A percentile compares a stretch with the other conserved stretches of the same genome.
Evolutionary conservation across 495 filamentous ascomycete species (phyloP).

Genomic region (Lasiosphaeriaceae sp.): DNA sequence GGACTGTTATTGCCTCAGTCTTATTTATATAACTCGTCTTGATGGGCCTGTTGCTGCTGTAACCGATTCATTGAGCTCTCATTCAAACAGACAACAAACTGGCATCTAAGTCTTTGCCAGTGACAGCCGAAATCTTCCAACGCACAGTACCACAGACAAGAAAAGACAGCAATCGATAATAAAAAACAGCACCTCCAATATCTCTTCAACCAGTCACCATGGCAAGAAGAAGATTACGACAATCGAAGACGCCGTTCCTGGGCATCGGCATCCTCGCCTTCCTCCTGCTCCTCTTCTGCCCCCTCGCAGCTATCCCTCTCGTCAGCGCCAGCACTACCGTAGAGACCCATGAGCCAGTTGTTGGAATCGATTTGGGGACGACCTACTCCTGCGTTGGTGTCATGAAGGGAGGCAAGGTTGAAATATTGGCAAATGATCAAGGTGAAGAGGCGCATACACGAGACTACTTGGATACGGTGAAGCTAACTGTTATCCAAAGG

Average conservation of each 20-base stretch:
- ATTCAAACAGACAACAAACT: neutral
- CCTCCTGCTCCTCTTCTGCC: conserved; percentile 73
- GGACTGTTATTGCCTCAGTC: neutral
- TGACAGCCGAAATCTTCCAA: neutral
- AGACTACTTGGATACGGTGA: neutral
- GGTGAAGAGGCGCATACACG: conserved; percentile 4
- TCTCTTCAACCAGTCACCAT: neutral
- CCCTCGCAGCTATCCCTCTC: conserved; percentile 59
- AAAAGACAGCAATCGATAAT: neutral
- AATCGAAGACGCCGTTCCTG: conserved; percentile 14
- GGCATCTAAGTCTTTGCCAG: too few relatives aligned
- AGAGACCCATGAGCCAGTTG: conserved; percentile 65
- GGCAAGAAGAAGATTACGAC: neutral
- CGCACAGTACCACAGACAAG: neutral
- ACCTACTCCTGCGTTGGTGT: conserved; percentile 97
- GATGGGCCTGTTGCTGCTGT: neutral
- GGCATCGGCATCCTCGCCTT: conserved; percentile 72
- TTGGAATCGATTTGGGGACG: conserved; percentile 97
- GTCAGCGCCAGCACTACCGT: conserved; percentile 60
- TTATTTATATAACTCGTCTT: neutral
- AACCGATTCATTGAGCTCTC: neutral
- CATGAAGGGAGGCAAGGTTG: conserved; percentile 91
- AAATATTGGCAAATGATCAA: conserved; percentile 90
- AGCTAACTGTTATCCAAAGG: conserved; percentile 34
- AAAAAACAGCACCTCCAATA: neutral